Percentiles rank a stretch among this genome's conserved stretches.
These are phyloP conservation scores for Cordyceps fumosorosea DNA, from an alignment of 2,329 filamentous ascomycete genomes.

Conservation along the genomic window DNA sequence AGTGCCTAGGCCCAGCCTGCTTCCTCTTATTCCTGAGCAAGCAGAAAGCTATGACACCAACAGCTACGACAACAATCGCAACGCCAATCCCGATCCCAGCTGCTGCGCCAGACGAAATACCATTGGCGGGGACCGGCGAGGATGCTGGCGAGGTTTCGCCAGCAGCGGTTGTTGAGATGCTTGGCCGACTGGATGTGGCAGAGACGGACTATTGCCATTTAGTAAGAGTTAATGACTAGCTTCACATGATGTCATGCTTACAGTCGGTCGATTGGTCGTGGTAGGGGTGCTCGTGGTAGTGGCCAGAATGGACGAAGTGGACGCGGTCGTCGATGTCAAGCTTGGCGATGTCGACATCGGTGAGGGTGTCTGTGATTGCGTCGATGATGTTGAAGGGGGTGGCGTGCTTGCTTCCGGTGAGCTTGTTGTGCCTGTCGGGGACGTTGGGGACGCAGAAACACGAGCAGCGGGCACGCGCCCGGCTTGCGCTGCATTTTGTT, in stretches of 20 bases:
- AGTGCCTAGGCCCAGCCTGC: slow-evolving; percentile 17
- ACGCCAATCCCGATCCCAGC: slow-evolving; percentile 44
- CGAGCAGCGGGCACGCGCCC: not conserved
- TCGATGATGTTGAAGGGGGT: not conserved
- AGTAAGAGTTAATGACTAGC: not conserved
- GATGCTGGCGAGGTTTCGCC: slow-evolving; percentile 6
- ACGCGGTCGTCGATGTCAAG: slow-evolving; percentile 9
- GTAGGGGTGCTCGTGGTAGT: not conserved
- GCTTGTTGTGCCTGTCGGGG: not conserved
- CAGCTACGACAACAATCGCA: slow-evolving; percentile 34
- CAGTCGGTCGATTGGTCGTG: not conserved
- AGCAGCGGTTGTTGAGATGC: slow-evolving; percentile 6
- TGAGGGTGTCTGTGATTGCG: not conserved
- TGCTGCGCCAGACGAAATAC: slow-evolving; percentile 38
- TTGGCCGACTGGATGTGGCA: not conserved
- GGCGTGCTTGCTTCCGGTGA: slow-evolving; percentile 1
- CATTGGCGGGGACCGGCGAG: slow-evolving; percentile 16
- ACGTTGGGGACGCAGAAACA: not conserved
- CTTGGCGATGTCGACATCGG: slow-evolving; percentile 9
- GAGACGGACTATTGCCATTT: not conserved
- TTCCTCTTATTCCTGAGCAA: slow-evolving; percentile 27
- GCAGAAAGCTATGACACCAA: slow-evolving; percentile 33
- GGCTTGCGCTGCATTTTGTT: not conserved
- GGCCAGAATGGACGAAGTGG: not conserved
- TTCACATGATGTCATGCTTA: not conserved